These are phyloP conservation scores for Atkinsonella hypoxylon DNA, from an alignment of 2,329 filamentous ascomycete genomes.

Conservation along the genomic window DNA sequence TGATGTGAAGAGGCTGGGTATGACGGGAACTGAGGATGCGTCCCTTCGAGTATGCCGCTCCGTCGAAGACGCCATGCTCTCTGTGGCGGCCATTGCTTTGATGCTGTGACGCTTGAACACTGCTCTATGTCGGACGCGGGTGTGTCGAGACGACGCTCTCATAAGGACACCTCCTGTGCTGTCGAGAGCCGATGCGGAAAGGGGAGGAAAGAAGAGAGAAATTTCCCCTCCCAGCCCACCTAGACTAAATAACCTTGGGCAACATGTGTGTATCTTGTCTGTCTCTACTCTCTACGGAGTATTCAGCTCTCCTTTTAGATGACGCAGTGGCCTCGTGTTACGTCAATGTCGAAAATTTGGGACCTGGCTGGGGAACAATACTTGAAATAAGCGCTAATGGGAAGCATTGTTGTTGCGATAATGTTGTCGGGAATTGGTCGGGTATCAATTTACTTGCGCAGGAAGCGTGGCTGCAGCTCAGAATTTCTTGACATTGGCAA, in stretches of 20 bases:
- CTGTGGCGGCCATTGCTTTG: conserved; percentile 6
- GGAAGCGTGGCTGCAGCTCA: too few relatives aligned
- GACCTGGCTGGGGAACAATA: conserved; percentile 4
- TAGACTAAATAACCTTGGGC: conserved; percentile 2
- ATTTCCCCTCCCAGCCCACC: neutral
- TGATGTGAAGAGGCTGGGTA: conserved; percentile 46
- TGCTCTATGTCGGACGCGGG: conserved; percentile 5
- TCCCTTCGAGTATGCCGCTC: conserved; percentile 10
- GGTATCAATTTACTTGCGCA: conserved; percentile 7
- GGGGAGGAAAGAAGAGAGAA: neutral
- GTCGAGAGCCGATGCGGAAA: neutral
- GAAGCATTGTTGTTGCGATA: conserved; percentile 7
- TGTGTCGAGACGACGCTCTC: conserved; percentile 5
- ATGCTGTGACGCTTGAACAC: conserved; percentile 6
- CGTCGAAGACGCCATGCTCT: neutral
- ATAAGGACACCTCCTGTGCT: conserved; percentile 4
- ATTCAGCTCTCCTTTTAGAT: neutral
- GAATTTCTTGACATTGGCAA: too few relatives aligned
- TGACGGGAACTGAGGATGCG: conserved; percentile 8
- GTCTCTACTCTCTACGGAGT: neutral
- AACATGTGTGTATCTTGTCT: neutral
- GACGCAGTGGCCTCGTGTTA: conserved; percentile 1
- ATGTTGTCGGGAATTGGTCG: conserved; percentile 12
- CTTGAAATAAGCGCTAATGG: neutral
- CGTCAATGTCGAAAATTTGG: neutral